These are phyloP conservation scores for Aspergillus tubingensis DNA, from an alignment of 2,329 filamentous ascomycete genomes.

Conservation along the genomic window DNA sequence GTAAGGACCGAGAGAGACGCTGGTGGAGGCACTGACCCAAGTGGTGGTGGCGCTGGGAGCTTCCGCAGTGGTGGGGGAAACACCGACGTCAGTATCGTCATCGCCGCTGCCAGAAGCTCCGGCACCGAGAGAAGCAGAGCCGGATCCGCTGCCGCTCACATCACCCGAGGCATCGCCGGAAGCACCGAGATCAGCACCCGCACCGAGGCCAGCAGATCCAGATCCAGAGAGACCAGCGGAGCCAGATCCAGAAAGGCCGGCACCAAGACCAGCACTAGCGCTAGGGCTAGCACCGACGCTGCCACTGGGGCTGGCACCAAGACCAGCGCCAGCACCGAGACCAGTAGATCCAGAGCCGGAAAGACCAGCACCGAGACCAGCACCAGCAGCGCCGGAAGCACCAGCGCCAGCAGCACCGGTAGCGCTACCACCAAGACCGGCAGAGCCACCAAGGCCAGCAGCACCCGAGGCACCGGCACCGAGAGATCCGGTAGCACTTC, in stretches of 20 bases:
- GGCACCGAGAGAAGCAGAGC: neutral
- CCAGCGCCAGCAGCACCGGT: neutral
- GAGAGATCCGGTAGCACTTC: neutral
- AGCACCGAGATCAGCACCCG: conserved; percentile 1
- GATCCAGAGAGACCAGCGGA: neutral
- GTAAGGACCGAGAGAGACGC: neutral
- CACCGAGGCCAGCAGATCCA: neutral
- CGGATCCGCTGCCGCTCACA: neutral
- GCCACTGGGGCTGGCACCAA: neutral
- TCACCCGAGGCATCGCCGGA: neutral
- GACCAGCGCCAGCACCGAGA: neutral
- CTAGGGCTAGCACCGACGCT: neutral
- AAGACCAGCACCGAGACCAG: neutral
- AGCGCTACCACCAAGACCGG: neutral
- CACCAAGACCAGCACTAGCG: neutral
- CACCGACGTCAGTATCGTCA: neutral
- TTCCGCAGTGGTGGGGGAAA: neutral
- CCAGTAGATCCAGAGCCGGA: neutral
- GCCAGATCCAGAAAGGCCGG: neutral
- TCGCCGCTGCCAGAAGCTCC: neutral
- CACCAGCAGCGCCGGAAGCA: neutral
- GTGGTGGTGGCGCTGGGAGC: conserved; percentile 3
- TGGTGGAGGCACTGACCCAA: conserved; percentile 3
- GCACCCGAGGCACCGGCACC: neutral
- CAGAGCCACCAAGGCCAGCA: neutral